These are phyloP conservation scores for Miscanthus sacchariflorus DNA, from an alignment of 202 grass and related monocot species.

Conservation along the genomic window DNA sequence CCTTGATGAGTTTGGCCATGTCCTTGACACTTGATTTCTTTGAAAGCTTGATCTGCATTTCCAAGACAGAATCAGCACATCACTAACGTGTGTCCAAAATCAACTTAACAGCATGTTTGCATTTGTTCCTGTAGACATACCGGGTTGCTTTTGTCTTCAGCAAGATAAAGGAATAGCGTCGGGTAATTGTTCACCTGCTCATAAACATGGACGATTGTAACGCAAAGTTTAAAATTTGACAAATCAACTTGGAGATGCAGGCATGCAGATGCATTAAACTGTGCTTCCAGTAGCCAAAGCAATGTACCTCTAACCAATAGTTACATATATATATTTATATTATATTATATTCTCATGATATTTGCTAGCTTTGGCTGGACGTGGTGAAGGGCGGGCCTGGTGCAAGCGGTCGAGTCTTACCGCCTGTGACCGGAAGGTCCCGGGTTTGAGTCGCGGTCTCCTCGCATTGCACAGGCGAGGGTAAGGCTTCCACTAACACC, in stretches of 20 bases:
- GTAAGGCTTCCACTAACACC: no score
- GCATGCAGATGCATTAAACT: neutral
- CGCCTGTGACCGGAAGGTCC: no score
- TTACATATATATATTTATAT: neutral
- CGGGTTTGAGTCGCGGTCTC: no score
- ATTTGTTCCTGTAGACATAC: constrained; percentile 56
- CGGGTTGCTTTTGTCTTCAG: constrained; percentile 80
- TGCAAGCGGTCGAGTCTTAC: no score
- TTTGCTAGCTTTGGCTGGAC: constrained; percentile 7
- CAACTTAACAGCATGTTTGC: neutral
- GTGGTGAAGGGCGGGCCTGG: neutral
- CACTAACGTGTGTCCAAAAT: neutral
- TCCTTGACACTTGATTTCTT: constrained; percentile 80
- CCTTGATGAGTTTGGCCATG: constrained; percentile 68
- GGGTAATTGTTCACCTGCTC: constrained; percentile 87
- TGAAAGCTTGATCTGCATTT: constrained; percentile 80
- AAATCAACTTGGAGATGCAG: neutral
- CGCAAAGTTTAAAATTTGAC: neutral
- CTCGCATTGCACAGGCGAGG: no score
- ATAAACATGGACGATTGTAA: neutral
- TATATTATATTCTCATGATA: neutral
- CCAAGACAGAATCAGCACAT: neutral
- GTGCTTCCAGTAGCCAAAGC: constrained; percentile 7
- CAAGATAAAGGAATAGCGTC: constrained; percentile 68
- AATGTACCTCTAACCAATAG: constrained; percentile 14